Base-by-base conservation (phyloP, 129 eudicot genomes). In the Saussurea involucrata region DNA sequence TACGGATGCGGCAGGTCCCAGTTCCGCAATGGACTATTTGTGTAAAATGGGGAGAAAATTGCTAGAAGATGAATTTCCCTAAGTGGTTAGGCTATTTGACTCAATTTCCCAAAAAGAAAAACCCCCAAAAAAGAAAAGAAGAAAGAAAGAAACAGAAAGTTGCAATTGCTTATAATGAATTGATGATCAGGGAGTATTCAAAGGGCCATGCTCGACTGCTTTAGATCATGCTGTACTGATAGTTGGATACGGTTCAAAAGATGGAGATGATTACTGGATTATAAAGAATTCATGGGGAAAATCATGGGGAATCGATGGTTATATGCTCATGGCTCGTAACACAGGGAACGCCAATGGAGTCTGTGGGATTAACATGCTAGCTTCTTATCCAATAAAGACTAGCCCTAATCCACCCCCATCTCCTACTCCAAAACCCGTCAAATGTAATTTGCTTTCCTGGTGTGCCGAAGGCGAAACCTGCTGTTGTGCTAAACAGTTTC, bases 201-300 rank as follows among this genome's bases (percentile, higher is more conserved):
- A 75, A 4, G 97, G 99, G n/a, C 99, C 99, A 17, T 95, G 99
- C 75, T 91, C 97, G 49, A 91, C 86, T 63, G 31, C 90, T 37
- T 77, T 91, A 77, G 97, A 94, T 61, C 98, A 95, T 57, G 99
- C 97, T 24, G 97, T 95, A 29, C 66, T 95, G 72, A 95, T 95
- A 37, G 99, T 95, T 25, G 99, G 99, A 10, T 95, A 95, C 34
- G 96, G 76, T 69, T 88, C 97, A 64, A 78, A 87, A 78, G 80
- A 90, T n/a, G 97, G 97, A 72, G 88, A 83, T 53, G 96, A 95
- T 75, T 95, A 95, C 57, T 95, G 99, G 97, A 95, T 92, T 24
- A 37, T 95, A 40, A 95, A 88, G 84, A 95, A 92, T 29, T 95
- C 99, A 71, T 95, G 99, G 97, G 97, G 97, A 74, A 88, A 24